Conservation (phyloP, 2,329 filamentous ascomycete genomes). For the Ophiostoma montium region DNA sequence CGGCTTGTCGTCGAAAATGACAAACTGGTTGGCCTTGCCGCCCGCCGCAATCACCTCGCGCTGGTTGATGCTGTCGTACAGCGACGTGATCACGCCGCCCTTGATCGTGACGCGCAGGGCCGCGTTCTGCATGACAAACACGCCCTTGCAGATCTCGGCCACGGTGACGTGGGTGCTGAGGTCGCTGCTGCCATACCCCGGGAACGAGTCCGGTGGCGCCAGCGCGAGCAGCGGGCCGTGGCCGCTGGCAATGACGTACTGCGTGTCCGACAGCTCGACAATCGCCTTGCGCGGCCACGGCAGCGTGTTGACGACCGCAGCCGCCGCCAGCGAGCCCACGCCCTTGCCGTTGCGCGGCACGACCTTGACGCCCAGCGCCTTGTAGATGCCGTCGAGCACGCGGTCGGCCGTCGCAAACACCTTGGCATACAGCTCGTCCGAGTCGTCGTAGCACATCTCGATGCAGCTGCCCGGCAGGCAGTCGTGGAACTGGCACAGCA, state of each 20-base stretch:
- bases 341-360: slow-evolving; percentile 30
- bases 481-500: slow-evolving; percentile 95
- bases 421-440: slow-evolving; percentile 71
- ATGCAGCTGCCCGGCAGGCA: slow-evolving; percentile 90
- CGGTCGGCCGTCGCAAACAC: slow-evolving; percentile 66
- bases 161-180: not conserved
- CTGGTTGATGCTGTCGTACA: slow-evolving; percentile 59
- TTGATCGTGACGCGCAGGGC: slow-evolving; percentile 61
- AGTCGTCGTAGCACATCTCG: slow-evolving; percentile 97
- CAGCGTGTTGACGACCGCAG: slow-evolving; percentile 55
- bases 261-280: slow-evolving; percentile 43
- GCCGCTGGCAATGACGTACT: slow-evolving; percentile 42
- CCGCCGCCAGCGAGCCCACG: slow-evolving; percentile 17
- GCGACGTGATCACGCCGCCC: slow-evolving; percentile 65
- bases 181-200: not conserved
- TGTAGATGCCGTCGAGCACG: slow-evolving; percentile 55
- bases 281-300: slow-evolving; percentile 73
- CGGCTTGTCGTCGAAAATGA: slow-evolving; percentile 94
- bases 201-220: not conserved
- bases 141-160: slow-evolving; percentile 29
- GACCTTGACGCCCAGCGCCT: slow-evolving; percentile 48
- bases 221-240: slow-evolving; percentile 37
- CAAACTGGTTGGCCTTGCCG: slow-evolving; percentile 75
- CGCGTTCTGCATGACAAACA: slow-evolving; percentile 68
- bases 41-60: slow-evolving; percentile 65